phyloP scores from a whole-genome alignment of 805 yeast species.

The Lipomyces sp. region DNA sequence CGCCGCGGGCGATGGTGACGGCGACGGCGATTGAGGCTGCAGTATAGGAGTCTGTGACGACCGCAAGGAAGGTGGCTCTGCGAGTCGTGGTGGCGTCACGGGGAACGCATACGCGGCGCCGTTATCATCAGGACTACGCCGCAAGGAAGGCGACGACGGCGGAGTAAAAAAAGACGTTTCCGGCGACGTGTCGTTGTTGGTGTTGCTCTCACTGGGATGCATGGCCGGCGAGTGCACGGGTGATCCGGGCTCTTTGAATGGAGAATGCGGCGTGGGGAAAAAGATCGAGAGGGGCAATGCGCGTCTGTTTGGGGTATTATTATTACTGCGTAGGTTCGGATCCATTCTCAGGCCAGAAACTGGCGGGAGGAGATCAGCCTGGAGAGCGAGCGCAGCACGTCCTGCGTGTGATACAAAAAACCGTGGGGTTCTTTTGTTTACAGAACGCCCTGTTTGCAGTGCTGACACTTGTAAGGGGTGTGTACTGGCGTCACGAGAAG shows the following conservation, averaged over 20 bases:
- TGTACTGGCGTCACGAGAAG: too few species aligned
- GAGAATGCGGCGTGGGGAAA: too few species aligned
- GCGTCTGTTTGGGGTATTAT: neutral
- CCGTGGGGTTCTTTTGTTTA: too few species aligned
- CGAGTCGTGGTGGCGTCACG: neutral
- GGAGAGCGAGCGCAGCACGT: too few species aligned
- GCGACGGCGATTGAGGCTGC: neutral
- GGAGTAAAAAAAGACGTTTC: neutral
- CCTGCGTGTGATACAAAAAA: too few species aligned
- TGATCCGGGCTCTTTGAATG: too few species aligned
- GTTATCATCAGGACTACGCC: neutral
- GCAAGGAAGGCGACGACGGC: neutral
- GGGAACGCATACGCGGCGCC: neutral
- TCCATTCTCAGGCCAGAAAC: too few species aligned
- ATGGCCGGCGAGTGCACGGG: neutral
- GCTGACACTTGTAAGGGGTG: too few species aligned
- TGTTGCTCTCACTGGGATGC: neutral
- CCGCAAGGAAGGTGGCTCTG: neutral
- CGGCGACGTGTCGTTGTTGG: neutral
- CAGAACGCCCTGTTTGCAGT: too few species aligned
- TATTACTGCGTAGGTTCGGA: too few species aligned
- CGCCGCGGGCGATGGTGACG: neutral
- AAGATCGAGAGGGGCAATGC: too few species aligned
- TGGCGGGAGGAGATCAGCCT: too few species aligned
- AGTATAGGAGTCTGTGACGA: neutral